Evolutionary conservation across 306 rosid species (phyloP).

Genomic region (Cicer arietinum): DNA sequence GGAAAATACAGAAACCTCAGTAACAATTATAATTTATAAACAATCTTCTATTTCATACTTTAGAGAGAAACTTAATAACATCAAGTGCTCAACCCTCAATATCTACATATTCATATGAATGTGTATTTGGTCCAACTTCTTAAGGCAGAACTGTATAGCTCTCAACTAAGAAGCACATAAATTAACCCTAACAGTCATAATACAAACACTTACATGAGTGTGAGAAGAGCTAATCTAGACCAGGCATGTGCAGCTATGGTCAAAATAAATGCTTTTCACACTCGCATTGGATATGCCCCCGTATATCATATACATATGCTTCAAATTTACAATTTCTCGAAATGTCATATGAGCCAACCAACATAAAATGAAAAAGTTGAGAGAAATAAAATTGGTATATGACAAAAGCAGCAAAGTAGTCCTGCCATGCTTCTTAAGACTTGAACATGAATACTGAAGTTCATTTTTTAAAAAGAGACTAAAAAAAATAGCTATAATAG

Average conservation of each 20-base stretch:
- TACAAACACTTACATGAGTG: neutral
- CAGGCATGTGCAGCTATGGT: neutral
- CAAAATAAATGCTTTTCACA: neutral
- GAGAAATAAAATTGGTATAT: neutral
- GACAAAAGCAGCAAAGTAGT: neutral
- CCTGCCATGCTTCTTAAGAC: neutral
- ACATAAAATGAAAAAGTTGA: conserved; percentile 1
- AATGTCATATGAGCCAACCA: neutral
- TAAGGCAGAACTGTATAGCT: conserved; percentile 25
- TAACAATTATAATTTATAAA: conserved; percentile 11
- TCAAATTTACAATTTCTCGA: neutral
- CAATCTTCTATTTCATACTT: conserved; percentile 39
- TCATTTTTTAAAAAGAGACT: conserved; percentile 23
- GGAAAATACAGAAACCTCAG: conserved; percentile 45
- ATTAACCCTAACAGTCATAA: neutral
- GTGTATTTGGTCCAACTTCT: conserved; percentile 26
- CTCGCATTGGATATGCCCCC: neutral
- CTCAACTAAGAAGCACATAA: conserved; percentile 19
- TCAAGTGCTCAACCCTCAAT: neutral
- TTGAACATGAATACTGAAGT: conserved; percentile 30
- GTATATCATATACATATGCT: neutral
- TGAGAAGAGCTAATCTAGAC: neutral
- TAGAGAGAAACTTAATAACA: conserved; percentile 19
- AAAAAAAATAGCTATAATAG: neutral
- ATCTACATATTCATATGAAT: conserved; percentile 1